Conservation (phyloP, 2,329 filamentous ascomycete genomes). For the Gremmenia infestans region DNA sequence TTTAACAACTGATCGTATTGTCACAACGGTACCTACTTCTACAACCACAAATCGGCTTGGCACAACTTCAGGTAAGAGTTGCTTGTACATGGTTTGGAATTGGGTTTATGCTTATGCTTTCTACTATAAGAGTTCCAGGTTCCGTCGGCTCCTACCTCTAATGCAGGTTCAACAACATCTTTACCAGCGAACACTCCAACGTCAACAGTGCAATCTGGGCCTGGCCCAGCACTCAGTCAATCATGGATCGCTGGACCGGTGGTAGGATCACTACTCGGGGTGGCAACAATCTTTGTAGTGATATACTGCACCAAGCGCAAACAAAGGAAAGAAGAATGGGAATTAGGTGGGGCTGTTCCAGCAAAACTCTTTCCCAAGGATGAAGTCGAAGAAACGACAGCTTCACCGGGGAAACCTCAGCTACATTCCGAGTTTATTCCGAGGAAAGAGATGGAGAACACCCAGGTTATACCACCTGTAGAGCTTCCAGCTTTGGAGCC, state of each 20-base stretch:
- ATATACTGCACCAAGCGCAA: slow-evolving; percentile 24
- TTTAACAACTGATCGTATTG: not conserved
- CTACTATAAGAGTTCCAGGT: no score
- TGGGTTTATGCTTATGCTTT: no score
- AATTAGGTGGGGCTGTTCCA: slow-evolving; percentile 1
- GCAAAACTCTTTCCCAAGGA: slow-evolving; percentile 6
- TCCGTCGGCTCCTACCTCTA: not conserved
- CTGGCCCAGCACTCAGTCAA: slow-evolving; percentile 9
- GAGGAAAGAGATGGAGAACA: slow-evolving; percentile 18
- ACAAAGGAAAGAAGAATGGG: slow-evolving; percentile 11
- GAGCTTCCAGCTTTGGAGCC: slow-evolving; percentile 25
- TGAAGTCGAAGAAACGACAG: slow-evolving; percentile 7
- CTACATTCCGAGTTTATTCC: slow-evolving; percentile 18
- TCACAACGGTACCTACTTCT: slow-evolving; percentile 4
- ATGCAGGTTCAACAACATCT: not conserved
- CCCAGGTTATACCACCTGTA: slow-evolving; percentile 15
- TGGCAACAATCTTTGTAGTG: slow-evolving; percentile 23
- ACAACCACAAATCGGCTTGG: not conserved
- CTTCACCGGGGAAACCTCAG: slow-evolving; percentile 13
- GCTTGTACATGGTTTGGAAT: no score
- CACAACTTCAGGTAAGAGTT: not conserved
- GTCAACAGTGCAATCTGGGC: not conserved
- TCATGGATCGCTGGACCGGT: slow-evolving; percentile 26
- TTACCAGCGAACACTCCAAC: not conserved
- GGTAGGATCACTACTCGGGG: slow-evolving; percentile 22